Conservation (phyloP, 371 early-diverging fungal genomes). For the Mortierella sp. region DNA sequence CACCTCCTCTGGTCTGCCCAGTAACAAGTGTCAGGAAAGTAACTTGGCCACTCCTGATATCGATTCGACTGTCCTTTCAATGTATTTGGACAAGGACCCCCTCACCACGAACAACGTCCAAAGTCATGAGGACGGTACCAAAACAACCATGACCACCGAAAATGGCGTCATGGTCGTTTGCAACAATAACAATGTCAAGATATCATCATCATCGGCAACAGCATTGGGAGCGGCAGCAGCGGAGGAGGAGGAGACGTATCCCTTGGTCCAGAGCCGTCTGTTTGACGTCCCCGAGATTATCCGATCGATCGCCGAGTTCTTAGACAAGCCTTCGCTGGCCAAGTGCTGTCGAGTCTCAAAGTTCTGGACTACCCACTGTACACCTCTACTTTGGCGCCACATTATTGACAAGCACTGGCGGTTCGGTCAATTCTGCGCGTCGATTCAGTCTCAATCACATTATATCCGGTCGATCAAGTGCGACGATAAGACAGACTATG, state of each 20-base stretch:
- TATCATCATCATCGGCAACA: background rate
- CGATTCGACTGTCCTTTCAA: conserved; percentile 27
- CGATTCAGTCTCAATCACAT: conserved; percentile 24
- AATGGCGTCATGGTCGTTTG: background rate
- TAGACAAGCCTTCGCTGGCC: conserved; percentile 52
- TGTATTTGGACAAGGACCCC: conserved; percentile 31
- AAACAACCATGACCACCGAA: background rate
- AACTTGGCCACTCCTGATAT: conserved; percentile 25
- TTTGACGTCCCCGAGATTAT: conserved; percentile 59
- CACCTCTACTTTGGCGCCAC: conserved; percentile 47
- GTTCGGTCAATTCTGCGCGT: conserved; percentile 31
- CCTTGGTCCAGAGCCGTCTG: conserved; percentile 38
- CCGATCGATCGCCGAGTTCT: conserved; percentile 44
- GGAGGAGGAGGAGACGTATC: background rate
- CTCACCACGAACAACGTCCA: background rate
- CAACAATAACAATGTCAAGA: background rate
- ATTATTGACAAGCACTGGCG: conserved; percentile 53
- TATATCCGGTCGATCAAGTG: conserved; percentile 51
- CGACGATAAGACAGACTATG: conserved; percentile 44
- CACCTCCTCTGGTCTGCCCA: conserved; percentile 10
- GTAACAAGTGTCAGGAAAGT: conserved; percentile 31
- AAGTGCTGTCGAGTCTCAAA: conserved; percentile 42
- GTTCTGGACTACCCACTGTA: conserved; percentile 40
- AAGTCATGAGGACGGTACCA: background rate
- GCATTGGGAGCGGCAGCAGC: background rate